These are phyloP conservation scores for Fusarium circinatum DNA, from an alignment of 2,329 filamentous ascomycete genomes.

Conservation along the genomic window DNA sequence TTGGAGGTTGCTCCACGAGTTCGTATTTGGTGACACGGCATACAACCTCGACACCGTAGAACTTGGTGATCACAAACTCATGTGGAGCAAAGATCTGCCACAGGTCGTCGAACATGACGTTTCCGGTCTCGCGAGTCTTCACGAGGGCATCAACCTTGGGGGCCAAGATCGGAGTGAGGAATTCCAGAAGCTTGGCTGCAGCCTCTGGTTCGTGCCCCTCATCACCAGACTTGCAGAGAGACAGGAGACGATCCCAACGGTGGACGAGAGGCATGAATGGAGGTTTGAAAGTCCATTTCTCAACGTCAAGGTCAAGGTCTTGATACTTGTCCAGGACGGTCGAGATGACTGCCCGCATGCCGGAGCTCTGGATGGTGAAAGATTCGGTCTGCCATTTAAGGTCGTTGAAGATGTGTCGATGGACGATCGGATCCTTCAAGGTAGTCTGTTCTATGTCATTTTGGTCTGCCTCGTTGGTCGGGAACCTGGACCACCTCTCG, in stretches of 20 bases:
- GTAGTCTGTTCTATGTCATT: background rate
- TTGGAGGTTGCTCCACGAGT: background rate
- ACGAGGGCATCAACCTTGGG: conserved; percentile 40
- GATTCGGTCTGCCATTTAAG: conserved; percentile 4
- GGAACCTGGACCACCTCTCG: conserved; percentile 9
- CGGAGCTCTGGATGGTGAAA: conserved; percentile 13
- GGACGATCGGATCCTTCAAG: conserved; percentile 5
- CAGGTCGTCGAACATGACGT: conserved; percentile 45
- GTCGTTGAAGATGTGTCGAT: background rate
- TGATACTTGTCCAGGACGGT: conserved; percentile 5
- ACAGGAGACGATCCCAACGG: conserved; percentile 4
- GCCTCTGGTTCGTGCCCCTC: background rate
- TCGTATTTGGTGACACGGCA: conserved; percentile 49
- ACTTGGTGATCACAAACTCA: conserved; percentile 45
- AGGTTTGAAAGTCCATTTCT: conserved; percentile 16
- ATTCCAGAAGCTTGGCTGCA: conserved; percentile 37
- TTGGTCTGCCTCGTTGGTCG: background rate
- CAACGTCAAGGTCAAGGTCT: conserved; percentile 10
- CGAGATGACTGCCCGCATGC: conserved; percentile 3
- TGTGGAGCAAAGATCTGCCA: conserved; percentile 52
- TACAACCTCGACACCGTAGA: conserved; percentile 50
- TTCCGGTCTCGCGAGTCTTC: conserved; percentile 45
- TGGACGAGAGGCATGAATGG: conserved; percentile 26
- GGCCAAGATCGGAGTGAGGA: conserved; percentile 47
- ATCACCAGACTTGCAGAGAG: background rate